These are phyloP conservation scores for Arachis hypogaea DNA, from an alignment of 306 rosid genomes.

Conservation along the genomic window DNA sequence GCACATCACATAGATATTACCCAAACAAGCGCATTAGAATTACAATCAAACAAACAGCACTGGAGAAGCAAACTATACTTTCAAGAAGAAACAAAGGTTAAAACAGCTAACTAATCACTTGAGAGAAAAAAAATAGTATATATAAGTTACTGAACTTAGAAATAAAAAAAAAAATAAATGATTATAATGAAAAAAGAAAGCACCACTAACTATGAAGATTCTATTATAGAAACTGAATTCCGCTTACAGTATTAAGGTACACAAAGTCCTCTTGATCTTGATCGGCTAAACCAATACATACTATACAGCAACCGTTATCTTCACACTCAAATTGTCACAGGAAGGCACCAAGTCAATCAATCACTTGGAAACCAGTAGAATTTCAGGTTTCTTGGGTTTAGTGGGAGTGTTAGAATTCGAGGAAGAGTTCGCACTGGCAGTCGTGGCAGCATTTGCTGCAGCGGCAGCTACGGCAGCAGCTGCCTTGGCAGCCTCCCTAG, in stretches of 20 bases:
- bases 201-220: conserved; percentile 34
- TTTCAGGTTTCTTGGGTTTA: conserved; percentile 86
- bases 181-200: background rate
- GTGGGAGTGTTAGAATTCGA: conserved; percentile 82
- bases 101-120: conserved; percentile 32
- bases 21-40: conserved; percentile 14
- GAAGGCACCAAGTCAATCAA: background rate
- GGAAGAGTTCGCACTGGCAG: conserved; percentile 44
- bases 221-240: conserved; percentile 41
- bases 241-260: conserved; percentile 52
- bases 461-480: conserved; percentile 19
- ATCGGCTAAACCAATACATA: conserved; percentile 32
- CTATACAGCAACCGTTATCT: conserved; percentile 61
- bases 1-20: conserved; percentile 5
- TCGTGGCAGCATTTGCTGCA: conserved; percentile 11
- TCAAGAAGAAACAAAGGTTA: conserved; percentile 17
- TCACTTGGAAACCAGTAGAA: conserved; percentile 87
- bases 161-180: background rate
- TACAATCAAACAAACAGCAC: conserved; percentile 35
- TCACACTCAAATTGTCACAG: conserved; percentile 28
- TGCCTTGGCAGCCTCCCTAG: conserved; percentile 50
- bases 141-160: conserved; percentile 12
- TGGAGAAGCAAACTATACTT: conserved; percentile 9
- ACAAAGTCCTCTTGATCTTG: conserved; percentile 45
- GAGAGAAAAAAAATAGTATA: conserved; percentile 1